phyloP scores from a whole-genome alignment of 129 eudicot genomes.

The Chrysanthemum seticuspe region DNA sequence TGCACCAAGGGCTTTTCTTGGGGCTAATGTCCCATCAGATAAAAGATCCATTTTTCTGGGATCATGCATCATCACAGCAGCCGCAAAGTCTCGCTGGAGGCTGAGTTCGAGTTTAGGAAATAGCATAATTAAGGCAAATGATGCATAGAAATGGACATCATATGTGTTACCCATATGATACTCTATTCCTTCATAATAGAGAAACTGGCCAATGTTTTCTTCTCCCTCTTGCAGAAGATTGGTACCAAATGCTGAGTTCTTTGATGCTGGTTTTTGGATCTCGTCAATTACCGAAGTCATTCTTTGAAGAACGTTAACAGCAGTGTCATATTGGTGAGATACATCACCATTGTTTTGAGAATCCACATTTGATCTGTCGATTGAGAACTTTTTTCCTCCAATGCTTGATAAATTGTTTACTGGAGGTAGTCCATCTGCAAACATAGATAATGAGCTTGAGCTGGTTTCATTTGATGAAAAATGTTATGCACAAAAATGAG shows the following conservation, averaged over 20 bases:
- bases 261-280: conserved; percentile 51
- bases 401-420: conserved; percentile 53
- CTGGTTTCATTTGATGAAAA: conserved; percentile 2
- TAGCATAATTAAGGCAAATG: conserved; percentile 73
- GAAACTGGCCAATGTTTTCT: conserved; percentile 92
- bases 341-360: conserved; percentile 9
- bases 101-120: conserved; percentile 94
- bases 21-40: conserved; percentile 56
- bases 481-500: neutral
- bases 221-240: conserved; percentile 73
- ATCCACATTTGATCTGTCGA: conserved; percentile 41
- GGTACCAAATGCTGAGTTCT: conserved; percentile 71
- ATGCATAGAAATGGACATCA: conserved; percentile 95
- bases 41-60: conserved; percentile 67
- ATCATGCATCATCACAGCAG: conserved; percentile 98
- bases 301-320: conserved; percentile 63
- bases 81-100: conserved; percentile 92
- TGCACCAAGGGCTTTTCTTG: conserved; percentile 82
- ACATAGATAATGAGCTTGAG: conserved; percentile 13
- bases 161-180: conserved; percentile 95
- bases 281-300: conserved; percentile 74
- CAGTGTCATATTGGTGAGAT: conserved; percentile 51
- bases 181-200: conserved; percentile 86
- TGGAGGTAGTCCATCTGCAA: conserved; percentile 85
- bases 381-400: conserved; percentile 50